Conservation (phyloP, 164 flowering plant genomes). For the Magnolia sinica region DNA sequence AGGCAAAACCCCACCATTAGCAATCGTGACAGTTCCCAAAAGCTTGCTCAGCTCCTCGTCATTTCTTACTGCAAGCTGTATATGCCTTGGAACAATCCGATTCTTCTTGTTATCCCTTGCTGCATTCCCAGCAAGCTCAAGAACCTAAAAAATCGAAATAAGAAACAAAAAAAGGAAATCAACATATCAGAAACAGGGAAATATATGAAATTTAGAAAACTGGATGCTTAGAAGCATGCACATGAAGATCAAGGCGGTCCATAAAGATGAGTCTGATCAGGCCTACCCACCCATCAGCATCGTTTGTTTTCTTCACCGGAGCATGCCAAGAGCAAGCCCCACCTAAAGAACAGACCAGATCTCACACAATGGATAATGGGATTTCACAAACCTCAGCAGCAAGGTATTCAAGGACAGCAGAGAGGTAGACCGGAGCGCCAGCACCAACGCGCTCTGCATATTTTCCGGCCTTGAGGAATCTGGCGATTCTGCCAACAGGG, state of each 20-base stretch:
- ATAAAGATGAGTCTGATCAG: background rate
- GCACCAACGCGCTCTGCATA: constrained; percentile 66
- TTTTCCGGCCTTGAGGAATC: constrained; percentile 58
- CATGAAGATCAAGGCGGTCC: background rate
- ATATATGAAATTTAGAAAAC: background rate
- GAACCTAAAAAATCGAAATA: constrained; percentile 31
- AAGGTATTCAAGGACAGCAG: constrained; percentile 63
- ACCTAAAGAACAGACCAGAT: background rate
- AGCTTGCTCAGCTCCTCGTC: constrained; percentile 67
- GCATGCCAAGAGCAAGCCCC: too few species aligned
- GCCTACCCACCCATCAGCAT: background rate
- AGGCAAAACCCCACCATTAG: constrained; percentile 62
- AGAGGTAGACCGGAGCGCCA: constrained; percentile 62
- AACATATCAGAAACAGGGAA: background rate
- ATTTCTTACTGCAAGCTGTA: constrained; percentile 69
- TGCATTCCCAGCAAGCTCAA: constrained; percentile 69
- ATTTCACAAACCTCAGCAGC: constrained; percentile 48
- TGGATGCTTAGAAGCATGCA: background rate
- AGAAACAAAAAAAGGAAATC: background rate
- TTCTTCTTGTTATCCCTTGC: constrained; percentile 75
- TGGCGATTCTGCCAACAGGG: constrained; percentile 69
- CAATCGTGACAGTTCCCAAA: constrained; percentile 57
- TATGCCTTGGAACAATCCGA: constrained; percentile 66
- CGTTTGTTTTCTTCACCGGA: too few species aligned
- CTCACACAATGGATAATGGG: background rate